Base-by-base conservation (phyloP, 805 yeast species). In the Yamadazyma olivae region DNA sequence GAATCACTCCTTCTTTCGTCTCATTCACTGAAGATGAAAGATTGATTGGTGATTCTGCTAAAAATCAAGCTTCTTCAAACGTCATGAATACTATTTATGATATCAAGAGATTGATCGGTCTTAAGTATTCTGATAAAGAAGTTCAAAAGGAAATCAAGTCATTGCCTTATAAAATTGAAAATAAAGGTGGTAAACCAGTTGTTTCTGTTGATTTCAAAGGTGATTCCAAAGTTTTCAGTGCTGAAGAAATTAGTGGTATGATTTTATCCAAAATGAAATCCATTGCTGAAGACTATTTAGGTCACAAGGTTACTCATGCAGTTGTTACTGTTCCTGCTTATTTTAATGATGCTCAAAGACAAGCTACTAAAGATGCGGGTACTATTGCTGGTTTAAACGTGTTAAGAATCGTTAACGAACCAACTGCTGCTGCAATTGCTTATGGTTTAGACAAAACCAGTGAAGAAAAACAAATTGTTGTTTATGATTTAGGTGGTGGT, bases 291-390 rank as follows among this genome's bases (percentile, higher is more conserved):
- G 95, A 86, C 53, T 89, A 84, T 63, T 72, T 67, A 45, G 74
- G 72, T 45, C 54, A 57, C 41, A 58, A 58, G 42, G 69, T 67
- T 48, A 81, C 79, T 52, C 91, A 89, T 57, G 96, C 96, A 37
- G 97, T 89, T 57, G 85, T 89, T 58, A 90, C 97, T 35, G 97
- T 89, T 49, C 96, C 97, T 36, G 97, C 97, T 42, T 89, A 89
- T 73, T 89, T 89, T 77, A 90, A 90, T 70, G 96, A 89, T 67
- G 88, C 97, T 38, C 97, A 90, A 73, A 86, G 96, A 75, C 96
- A 90, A 72, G 97, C 96, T 44, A 89, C 97, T 57, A 90, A 89
- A 76, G 96, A 89, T 67, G 96, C 97, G 43, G 97, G 96, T 76
- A 73, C 83, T 51, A 90, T 89, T 77, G 95, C 96, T 41, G 97